phyloP scores from a whole-genome alignment of 306 rosid genomes.

The Lagenaria siceraria region DNA sequence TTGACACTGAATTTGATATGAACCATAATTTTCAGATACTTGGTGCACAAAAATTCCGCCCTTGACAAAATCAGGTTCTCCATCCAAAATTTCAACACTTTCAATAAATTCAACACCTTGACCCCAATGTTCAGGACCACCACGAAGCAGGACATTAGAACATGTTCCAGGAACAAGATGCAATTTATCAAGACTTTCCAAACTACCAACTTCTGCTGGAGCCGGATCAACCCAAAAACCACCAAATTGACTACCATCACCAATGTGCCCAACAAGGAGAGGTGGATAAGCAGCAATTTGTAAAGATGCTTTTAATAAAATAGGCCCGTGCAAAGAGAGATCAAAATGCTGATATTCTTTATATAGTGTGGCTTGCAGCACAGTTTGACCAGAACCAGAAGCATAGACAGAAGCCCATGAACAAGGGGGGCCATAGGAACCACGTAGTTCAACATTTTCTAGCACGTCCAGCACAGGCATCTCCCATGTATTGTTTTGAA shows the following conservation, averaged over 20 bases:
- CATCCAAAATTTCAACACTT: conserved; percentile 29
- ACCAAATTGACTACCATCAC: conserved; percentile 82
- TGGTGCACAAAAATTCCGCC: conserved; percentile 45
- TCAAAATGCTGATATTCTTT: conserved; percentile 46
- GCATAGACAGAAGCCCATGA: conserved; percentile 65
- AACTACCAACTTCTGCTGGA: conserved; percentile 37
- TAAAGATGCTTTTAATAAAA: conserved; percentile 60
- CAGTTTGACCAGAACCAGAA: conserved; percentile 58
- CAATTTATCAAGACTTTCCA: conserved; percentile 37
- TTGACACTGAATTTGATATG: conserved; percentile 59
- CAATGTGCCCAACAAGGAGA: conserved; percentile 44
- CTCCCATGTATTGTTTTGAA: conserved; percentile 53
- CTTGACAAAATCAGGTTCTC: conserved; percentile 23
- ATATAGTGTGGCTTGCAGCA: conserved; percentile 59
- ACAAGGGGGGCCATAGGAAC: conserved; percentile 51
- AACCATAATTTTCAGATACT: conserved; percentile 37
- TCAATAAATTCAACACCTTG: conserved; percentile 36
- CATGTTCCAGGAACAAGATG: conserved; percentile 75
- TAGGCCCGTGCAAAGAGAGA: conserved; percentile 34
- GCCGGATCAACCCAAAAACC: conserved; percentile 73
- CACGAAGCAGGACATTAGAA: conserved; percentile 50
- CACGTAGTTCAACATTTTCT: conserved; percentile 22
- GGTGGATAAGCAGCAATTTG: conserved; percentile 65
- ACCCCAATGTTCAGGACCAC: conserved; percentile 85
- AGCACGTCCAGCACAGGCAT: conserved; percentile 26